These are phyloP conservation scores for Aegilops longissima DNA, from an alignment of 176 grass and related monocot species.

Conservation along the genomic window DNA sequence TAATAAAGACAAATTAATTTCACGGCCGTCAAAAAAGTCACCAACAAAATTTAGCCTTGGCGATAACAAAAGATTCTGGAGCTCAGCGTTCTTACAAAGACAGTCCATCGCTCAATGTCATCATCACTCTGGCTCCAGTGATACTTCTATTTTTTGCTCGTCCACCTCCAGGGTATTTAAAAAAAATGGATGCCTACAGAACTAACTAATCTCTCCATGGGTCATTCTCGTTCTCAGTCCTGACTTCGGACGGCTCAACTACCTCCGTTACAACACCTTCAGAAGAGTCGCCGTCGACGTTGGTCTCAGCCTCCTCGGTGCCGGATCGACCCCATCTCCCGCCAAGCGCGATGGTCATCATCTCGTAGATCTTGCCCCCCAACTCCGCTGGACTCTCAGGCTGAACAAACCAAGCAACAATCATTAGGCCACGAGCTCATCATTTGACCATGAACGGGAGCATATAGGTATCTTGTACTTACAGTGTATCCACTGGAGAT, in stretches of 20 bases:
- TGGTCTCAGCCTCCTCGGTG: slow-evolving; percentile 24
- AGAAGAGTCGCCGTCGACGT: not conserved
- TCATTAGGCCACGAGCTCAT: not conserved
- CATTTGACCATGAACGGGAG: not conserved
- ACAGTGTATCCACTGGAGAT: slow-evolving; percentile 99
- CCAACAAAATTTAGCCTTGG: slow-evolving; percentile 36
- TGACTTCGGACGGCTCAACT: slow-evolving; percentile 80
- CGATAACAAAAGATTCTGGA: not conserved
- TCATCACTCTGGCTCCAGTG: not conserved
- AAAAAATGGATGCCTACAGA: not conserved
- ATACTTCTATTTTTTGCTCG: not conserved
- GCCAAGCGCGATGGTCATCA: slow-evolving; percentile 90
- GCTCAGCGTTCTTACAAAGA: not conserved
- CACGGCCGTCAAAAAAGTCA: not conserved
- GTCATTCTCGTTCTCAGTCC: slow-evolving; percentile 79
- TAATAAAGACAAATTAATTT: not conserved
- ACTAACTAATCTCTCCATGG: slow-evolving; percentile 72
- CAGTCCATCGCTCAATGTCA: not conserved
- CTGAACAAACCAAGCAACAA: slow-evolving; percentile 19
- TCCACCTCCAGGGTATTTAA: not conserved
- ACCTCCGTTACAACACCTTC: slow-evolving; percentile 46
- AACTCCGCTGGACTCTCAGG: slow-evolving; percentile 91
- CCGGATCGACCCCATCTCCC: slow-evolving; percentile 85
- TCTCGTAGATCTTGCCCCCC: slow-evolving; percentile 95
- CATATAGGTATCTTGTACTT: slow-evolving; percentile 21